Base-by-base conservation (phyloP, 2,329 filamentous ascomycete genomes). In the Cladorrhinum sp. region DNA sequence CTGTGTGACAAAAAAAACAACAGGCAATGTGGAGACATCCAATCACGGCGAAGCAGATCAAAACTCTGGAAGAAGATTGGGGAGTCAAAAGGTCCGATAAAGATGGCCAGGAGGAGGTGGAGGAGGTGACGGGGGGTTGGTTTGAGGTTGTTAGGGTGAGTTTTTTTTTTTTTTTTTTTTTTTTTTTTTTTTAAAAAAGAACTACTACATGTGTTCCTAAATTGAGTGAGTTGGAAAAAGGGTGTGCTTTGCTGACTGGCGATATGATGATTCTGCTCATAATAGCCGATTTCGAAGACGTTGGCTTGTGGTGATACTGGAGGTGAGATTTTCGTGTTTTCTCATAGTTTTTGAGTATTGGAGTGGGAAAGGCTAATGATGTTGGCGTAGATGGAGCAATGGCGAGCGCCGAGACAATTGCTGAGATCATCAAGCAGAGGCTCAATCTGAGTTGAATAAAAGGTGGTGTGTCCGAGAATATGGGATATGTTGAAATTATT, bases 1-100 rank as follows among this genome's bases (percentile, higher is more conserved):
- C n/a, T n/a, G n/a, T n/a, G n/a, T n/a, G n/a, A n/a, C n/a, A n/a
- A n/a, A n/a, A n/a, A n/a, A n/a, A n/a, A n/a, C n/a, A n/a, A 24
- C 20, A 67, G 23, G 86, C 88, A 3, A 96, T 96, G 93, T 96
- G 90, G 89, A 79, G 81, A 58, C 92, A 97, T 71, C 93, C 92
- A 1, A 78, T 96, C 50, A 96, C 93, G 1, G 80, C 76, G 54
- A 85, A 83, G 64, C 91, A 96, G 65, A 75, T 96, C 38, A 77
- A 77, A 45, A 78, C 89, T 0, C 76, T 97, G 51, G 82, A 87
- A 64, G 82, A 89, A 52, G 89, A 92, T 60, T 96, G 92, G 92
- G 88, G 87, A 5, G 76, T 74, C 1, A 66, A 73, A 20, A 70
- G 72, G 22, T 53, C 55, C 2, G 55, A n/a, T n/a, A n/a, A 24